Evolutionary conservation across 202 grass and related monocot species (phyloP).

Genomic region (Sporobolus alterniflorus): DNA sequence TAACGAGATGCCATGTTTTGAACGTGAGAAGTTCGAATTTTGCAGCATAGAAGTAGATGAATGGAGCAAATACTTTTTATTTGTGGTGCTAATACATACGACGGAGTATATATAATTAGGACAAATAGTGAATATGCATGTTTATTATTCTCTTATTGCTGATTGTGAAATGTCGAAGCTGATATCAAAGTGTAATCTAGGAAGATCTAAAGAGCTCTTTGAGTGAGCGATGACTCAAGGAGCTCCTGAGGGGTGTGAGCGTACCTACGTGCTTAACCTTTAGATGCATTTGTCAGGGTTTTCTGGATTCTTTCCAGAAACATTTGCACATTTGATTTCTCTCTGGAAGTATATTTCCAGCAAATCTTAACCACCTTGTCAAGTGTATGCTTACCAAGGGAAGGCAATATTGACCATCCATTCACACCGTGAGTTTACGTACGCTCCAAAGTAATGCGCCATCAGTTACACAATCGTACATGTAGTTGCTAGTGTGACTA

Average conservation of each 20-base stretch:
- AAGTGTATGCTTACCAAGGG: too few relatives aligned
- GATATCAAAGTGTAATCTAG: not conserved
- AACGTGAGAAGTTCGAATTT: not conserved
- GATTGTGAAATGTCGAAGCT: not conserved
- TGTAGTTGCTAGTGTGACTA: too few relatives aligned
- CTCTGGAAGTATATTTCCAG: not conserved
- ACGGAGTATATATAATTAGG: too few relatives aligned
- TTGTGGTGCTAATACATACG: too few relatives aligned
- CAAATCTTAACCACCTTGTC: not conserved
- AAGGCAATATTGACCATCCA: too few relatives aligned
- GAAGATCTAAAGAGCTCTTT: slow-evolving; percentile 40
- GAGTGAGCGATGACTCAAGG: slow-evolving; percentile 22
- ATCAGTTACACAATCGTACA: too few relatives aligned
- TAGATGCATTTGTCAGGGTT: not conserved
- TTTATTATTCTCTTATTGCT: not conserved
- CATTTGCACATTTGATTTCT: not conserved
- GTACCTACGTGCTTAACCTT: not conserved
- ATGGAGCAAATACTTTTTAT: too few relatives aligned
- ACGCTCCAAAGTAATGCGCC: too few relatives aligned
- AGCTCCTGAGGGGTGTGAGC: not conserved
- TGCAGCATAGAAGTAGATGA: too few relatives aligned
- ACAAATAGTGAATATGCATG: too few relatives aligned
- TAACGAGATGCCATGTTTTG: too few relatives aligned
- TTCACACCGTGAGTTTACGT: too few relatives aligned
- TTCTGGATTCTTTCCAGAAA: not conserved